These are phyloP conservation scores for Ceratopteris richardii DNA, from an alignment of 75 land plant species.

Conservation along the genomic window DNA sequence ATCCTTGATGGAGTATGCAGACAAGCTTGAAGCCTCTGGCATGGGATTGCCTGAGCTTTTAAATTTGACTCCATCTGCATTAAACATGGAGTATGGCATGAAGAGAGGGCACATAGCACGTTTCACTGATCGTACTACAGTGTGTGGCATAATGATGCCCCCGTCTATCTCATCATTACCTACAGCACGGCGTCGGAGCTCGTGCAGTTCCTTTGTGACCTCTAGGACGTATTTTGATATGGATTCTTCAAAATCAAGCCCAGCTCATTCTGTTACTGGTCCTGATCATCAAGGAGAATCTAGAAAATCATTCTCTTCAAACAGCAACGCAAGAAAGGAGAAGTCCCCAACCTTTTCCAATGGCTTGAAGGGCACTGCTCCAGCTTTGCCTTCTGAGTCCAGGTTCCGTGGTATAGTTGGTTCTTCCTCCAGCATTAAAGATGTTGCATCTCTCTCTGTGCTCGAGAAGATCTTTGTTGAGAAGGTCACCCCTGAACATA, in stretches of 20 bases:
- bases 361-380: slow-evolving; percentile 45
- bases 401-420: slow-evolving; percentile 46
- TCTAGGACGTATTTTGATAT: no score
- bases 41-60: slow-evolving; percentile 42
- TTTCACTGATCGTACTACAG: slow-evolving; percentile 41
- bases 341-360: neutral
- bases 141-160: no score
- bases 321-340: no score
- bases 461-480: slow-evolving; percentile 45
- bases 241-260: no score
- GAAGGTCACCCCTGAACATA: slow-evolving; percentile 48
- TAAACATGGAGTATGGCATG: slow-evolving; percentile 48
- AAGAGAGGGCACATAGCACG: slow-evolving; percentile 65
- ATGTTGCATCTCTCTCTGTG: slow-evolving; percentile 31
- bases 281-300: no score
- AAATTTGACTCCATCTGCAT: slow-evolving; percentile 15
- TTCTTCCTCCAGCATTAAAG: slow-evolving; percentile 28
- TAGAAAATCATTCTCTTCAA: no score
- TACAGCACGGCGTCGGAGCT: no score
- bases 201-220: no score
- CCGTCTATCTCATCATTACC: no score
- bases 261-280: no score
- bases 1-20: slow-evolving; percentile 50
- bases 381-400: slow-evolving; percentile 25
- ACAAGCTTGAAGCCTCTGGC: slow-evolving; percentile 45